Base-by-base conservation (phyloP, 1,284 basidiomycete genomes). In the Apiotrichum gamsii region DNA sequence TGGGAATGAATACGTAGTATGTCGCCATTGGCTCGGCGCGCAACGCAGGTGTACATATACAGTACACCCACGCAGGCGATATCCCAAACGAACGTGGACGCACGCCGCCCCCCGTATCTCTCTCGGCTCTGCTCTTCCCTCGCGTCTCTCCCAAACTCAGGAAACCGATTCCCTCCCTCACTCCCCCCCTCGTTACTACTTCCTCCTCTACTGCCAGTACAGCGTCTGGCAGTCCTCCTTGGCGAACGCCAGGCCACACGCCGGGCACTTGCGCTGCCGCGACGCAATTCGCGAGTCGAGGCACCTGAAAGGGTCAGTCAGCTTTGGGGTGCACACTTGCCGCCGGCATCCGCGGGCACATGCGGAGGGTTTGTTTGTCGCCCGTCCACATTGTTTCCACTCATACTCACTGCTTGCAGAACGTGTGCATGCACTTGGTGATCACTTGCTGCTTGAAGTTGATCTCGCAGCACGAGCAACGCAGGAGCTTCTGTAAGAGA, bases 191-290 rank as follows among this genome's bases (percentile, higher is more conserved):
- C 35, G 6, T 23, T 3, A n/a, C 34, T 20, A 5, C 34, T 36
- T 13, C 34, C 11, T 23, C 8, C 35, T 23, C 18, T 67, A 88
- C 73, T 91, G 87, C 72, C 88, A 87, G 70, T 82, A 96, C 43
- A 97, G 73, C 40, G 80, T 79, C 67, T 90, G 83, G 19, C 91
- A 87, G 58, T 98, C 93, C 52, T 84, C 85, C 61, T 84, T 82
- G 6, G 86, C 84, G 73, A 98, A 98, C 1, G 81, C 75, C 31
- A 87, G 65, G 55, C 85, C 85, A 69, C 94, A 97, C 18, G 86
- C 84, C 15, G 94, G 94, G 71, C 94, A 98, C 73, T 96, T 96
- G 39, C 94, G 84, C 70, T 96, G 93, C 52, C 94, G 82, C 23
- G 87, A 93, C 40, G 85, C 76, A 59, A 98, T 81, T 30, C 95